Evolutionary conservation across 2,329 filamentous ascomycete species (phyloP), one percentile per base, ranked within the genome.

Genomic region (Trichothecium sympodiale): DNA sequence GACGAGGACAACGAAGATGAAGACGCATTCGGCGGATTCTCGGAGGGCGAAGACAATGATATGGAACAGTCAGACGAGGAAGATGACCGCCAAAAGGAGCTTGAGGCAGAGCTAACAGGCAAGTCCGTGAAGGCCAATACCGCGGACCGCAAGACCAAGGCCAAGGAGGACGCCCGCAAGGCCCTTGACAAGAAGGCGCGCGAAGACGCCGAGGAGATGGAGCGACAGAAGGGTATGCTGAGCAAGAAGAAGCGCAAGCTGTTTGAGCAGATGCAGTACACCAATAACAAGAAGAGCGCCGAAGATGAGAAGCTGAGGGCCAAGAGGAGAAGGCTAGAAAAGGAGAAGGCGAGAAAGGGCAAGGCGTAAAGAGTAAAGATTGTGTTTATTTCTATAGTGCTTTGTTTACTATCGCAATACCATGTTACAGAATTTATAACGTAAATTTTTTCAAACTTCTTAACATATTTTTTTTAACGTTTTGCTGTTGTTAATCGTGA

Each of bases 151-250:
- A 77, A 71, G 58, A 66, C 64, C 39, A 75, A 77, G 59, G 66
- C 69, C 25, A 81, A 81, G 60, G 75, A 80, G 46, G 82, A 84
- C 47, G 79, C 76, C 13, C 74, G 69, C 46, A 82, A 83, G 53
- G 75, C 75, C 49, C 65, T 80, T 20, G 70, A 74, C 46, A 81
- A 80, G 65, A 80, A 83, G 61, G 74, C 77, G 26, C 74, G 77
- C 41, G 71, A 78, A 51, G 83, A 91, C 54, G 79, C 82, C 4
- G 91, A 96, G 60, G 88, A 96, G 50, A 61, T 93, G 39, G 87
- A 94, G 60, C 74, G 89, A 43, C 81, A 85, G 57, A 95, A 94
- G 76, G 91, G 93, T 66, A 98, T 98, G 91, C 80, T 96, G 69
- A 84, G 83, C 60, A 84, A 93, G 61, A 91, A 93, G 75, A 98